Conservation (phyloP, 208 protist genomes). For the Trypanosoma rangeli region DNA sequence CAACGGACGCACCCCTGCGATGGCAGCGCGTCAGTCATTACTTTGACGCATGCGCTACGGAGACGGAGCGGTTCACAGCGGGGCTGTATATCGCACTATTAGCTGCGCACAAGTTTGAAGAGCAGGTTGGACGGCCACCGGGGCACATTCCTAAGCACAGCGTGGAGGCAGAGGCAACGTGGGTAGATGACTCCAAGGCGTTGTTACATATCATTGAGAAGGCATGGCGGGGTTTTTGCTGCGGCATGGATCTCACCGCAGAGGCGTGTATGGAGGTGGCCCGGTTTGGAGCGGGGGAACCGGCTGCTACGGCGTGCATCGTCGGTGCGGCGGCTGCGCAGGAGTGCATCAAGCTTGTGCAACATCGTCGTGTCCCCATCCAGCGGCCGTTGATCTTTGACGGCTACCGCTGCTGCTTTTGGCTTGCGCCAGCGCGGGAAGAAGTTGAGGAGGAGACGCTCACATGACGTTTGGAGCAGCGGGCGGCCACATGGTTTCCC, state of each 20-base stretch:
- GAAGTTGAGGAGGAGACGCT: background rate
- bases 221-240: background rate
- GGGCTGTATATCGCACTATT: conserved; percentile 22
- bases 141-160: conserved; percentile 5
- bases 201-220: conserved; percentile 16
- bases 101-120: conserved; percentile 20
- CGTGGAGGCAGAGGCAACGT: conserved; percentile 1
- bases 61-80: conserved; percentile 18
- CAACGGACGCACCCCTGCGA: background rate
- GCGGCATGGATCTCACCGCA: conserved; percentile 5
- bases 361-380: conserved; percentile 87
- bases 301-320: conserved; percentile 90
- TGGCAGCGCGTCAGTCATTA: conserved; percentile 14
- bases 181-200: conserved; percentile 18
- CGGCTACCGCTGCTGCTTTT: conserved; percentile 66
- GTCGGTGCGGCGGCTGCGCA: conserved; percentile 94
- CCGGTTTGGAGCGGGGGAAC: conserved; percentile 73
- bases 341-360: conserved; percentile 96
- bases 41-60: background rate
- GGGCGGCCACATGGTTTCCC: background rate
- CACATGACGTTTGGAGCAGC: background rate
- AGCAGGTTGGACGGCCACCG: conserved; percentile 19
- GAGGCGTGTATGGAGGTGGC: conserved; percentile 60
- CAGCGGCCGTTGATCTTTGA: conserved; percentile 93
- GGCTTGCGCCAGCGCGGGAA: conserved; percentile 7